Conservation (phyloP, 2,329 filamentous ascomycete species). For the Scopulariopsis brevicaulis region DNA sequence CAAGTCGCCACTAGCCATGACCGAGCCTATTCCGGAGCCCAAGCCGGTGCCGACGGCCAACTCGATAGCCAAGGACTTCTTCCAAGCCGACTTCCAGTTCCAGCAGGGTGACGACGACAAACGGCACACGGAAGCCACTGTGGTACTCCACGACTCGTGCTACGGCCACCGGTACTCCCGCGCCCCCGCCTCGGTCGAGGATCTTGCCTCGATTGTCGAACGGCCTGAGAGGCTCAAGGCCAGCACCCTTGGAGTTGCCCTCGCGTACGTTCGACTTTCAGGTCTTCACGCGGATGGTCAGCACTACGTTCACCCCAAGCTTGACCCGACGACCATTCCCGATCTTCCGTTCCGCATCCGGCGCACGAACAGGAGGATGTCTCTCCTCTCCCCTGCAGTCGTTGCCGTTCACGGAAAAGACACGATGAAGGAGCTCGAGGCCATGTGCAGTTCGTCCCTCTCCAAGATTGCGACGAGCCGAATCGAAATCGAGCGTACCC, state of each 20-base stretch:
- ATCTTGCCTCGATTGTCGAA: constrained; percentile 77
- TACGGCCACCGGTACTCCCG: constrained; percentile 90
- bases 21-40: constrained; percentile 17
- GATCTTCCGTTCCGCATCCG: constrained; percentile 71
- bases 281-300: constrained; percentile 63
- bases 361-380: constrained; percentile 62
- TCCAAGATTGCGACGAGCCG: constrained; percentile 62
- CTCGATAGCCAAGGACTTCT: constrained; percentile 55
- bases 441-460: constrained; percentile 75
- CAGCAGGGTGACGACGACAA: constrained; percentile 38
- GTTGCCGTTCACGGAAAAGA: constrained; percentile 82
- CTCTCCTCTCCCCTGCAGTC: constrained; percentile 65
- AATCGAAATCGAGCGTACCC: constrained; percentile 45
- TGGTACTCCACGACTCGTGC: constrained; percentile 85
- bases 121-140: constrained; percentile 51
- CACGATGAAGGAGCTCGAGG: constrained; percentile 87
- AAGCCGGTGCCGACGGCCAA: constrained; percentile 32
- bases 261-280: constrained; percentile 85
- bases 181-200: constrained; percentile 52
- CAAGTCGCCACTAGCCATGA: constrained; percentile 20
- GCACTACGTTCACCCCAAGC: constrained; percentile 54
- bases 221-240: constrained; percentile 85
- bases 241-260: constrained; percentile 67
- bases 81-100: constrained; percentile 55
- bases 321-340: constrained; percentile 40